These are phyloP conservation scores for Eragrostis nindensis DNA, from an alignment of 176 grass and related monocot genomes.

Conservation along the genomic window DNA sequence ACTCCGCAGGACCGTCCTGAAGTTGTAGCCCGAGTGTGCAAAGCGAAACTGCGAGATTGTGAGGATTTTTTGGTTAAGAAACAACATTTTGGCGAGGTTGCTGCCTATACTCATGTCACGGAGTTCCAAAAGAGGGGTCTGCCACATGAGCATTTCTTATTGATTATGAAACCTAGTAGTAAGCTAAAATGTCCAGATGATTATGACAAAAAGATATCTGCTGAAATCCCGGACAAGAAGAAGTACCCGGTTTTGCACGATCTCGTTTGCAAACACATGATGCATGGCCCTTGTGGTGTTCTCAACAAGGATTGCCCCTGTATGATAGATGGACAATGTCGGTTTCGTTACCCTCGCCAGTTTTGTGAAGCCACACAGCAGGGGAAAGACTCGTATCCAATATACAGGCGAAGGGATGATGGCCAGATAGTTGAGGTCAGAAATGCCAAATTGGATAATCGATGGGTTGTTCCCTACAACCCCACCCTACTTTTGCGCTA, in stretches of 20 bases:
- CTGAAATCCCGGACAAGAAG: not conserved
- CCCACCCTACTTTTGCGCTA: not conserved
- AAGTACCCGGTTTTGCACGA: not conserved
- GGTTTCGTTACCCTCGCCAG: not conserved
- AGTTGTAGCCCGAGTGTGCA: too few species aligned
- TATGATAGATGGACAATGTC: not conserved
- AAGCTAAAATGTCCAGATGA: not conserved
- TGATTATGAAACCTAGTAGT: too few species aligned
- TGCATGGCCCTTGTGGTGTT: not conserved
- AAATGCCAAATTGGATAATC: not conserved
- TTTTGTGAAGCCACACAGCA: not conserved
- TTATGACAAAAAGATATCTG: not conserved
- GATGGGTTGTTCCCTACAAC: not conserved
- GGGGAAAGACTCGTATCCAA: not conserved
- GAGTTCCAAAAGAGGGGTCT: too few species aligned
- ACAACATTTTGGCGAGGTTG: too few species aligned
- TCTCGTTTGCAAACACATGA: constrained; percentile 1
- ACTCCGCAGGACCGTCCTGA: too few species aligned
- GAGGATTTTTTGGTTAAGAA: too few species aligned
- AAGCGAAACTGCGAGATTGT: too few species aligned
- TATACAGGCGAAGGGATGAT: not conserved
- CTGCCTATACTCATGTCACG: too few species aligned
- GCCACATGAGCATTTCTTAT: too few species aligned
- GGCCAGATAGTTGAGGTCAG: not conserved
- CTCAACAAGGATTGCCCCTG: not conserved